These are phyloP conservation scores for Fusarium albosuccineum DNA, from an alignment of 2,329 filamentous ascomycete genomes.

Conservation along the genomic window DNA sequence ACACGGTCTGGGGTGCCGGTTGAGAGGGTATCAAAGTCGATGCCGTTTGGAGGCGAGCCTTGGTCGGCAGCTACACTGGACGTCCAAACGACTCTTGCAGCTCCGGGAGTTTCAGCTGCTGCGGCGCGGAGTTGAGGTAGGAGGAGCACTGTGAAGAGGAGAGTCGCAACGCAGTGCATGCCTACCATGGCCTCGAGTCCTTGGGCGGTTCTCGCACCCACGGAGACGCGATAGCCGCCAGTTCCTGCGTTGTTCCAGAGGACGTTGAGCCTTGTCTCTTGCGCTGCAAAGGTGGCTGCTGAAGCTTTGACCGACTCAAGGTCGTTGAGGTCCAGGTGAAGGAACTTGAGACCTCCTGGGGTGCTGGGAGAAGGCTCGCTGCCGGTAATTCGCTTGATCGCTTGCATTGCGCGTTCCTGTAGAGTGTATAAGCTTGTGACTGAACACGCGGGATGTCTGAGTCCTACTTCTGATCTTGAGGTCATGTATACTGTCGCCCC, in stretches of 20 bases:
- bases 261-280: conserved; percentile 57
- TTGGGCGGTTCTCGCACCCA: conserved; percentile 41
- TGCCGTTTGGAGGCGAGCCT: conserved; percentile 43
- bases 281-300: conserved; percentile 51
- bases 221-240: conserved; percentile 24
- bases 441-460: not conserved
- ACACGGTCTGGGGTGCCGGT: conserved; percentile 37
- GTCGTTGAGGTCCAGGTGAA: conserved; percentile 58
- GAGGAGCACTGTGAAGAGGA: conserved; percentile 53
- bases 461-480: conserved; percentile 52
- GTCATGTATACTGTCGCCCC: conserved; percentile 68
- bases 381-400: conserved; percentile 49
- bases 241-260: conserved; percentile 56
- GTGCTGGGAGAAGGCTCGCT: conserved; percentile 9
- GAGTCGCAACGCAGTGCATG: conserved; percentile 51
- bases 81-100: conserved; percentile 50
- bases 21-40: conserved; percentile 46
- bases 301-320: conserved; percentile 55
- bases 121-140: conserved; percentile 51
- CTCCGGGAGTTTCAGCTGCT: conserved; percentile 28
- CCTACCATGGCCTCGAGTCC: conserved; percentile 52
- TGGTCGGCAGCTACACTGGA: conserved; percentile 48
- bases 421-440: not conserved
- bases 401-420: conserved; percentile 36
- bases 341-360: conserved; percentile 47